Base-by-base conservation (phyloP, 2,329 filamentous ascomycete species). In the Alternaria postmessia region DNA sequence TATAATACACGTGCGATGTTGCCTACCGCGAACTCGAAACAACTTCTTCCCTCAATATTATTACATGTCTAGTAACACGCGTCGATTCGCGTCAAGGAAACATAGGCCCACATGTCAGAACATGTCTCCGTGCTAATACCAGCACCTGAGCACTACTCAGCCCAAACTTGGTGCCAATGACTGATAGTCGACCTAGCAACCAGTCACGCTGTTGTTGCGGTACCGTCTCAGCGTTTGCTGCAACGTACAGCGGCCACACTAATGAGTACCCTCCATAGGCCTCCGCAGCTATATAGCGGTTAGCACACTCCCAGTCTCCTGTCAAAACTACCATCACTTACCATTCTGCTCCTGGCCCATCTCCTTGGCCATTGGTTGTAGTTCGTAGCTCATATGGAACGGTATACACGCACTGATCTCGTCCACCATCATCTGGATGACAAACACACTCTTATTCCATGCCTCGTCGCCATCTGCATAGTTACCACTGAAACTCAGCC, bases 211-310 rank as follows among this genome's bases (percentile, higher is more conserved):
- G 79, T 7, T 62, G 62, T 49, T 75, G 70, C 1, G 77, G 69
- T 6, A 80, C 69, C 0, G 70, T 75, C 30, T 79, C 75, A 0
- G 78, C 74, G 39, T 79, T 78, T 8, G 74, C 71, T 7, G 75
- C 73, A 16, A 80, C 77, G 49, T 77, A 80, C 2, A 81, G 66
- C 3, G 79, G 79, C 78, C 78, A 80, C 4, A 80, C 76, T 51
- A 80, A 68, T 12, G 76, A 76, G 65, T 80, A 81, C 8, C 74
- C 78, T 11, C 79, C 79, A 42, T 75, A 75, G 0, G 75, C 78
- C 70, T 78, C 75, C 2, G 77, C 75, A 38, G 78, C 78, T 78
- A 42, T 36, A 24, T 14, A 34, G 2, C 2, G 7, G 53, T 72
- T 42, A 69, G 69, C 46, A 65, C 28, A 9, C 28, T 4, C 49